These are phyloP conservation scores for Rhynchosporium secalis DNA, from an alignment of 2,329 filamentous ascomycete genomes.

Conservation along the genomic window DNA sequence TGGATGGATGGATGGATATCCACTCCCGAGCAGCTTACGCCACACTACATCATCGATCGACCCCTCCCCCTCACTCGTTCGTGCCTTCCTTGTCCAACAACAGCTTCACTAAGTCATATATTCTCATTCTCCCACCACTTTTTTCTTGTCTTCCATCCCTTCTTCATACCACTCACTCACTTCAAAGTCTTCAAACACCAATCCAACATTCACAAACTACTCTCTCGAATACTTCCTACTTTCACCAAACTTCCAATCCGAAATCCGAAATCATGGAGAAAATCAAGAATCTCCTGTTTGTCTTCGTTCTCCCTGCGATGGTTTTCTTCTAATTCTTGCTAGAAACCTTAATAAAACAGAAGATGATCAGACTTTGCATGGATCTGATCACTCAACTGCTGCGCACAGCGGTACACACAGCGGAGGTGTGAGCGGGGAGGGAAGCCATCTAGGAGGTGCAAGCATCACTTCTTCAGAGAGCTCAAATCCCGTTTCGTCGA, in stretches of 20 bases:
- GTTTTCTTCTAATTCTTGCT: not conserved
- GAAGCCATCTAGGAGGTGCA: constrained; percentile 20
- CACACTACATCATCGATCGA: constrained; percentile 24
- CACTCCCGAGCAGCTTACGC: constrained; percentile 19
- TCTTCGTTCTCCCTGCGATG: not conserved
- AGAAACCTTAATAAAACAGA: constrained; percentile 14
- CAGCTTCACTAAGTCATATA: not conserved
- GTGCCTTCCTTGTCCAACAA: constrained; percentile 1
- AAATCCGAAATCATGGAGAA: constrained; percentile 36
- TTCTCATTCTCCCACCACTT: not conserved
- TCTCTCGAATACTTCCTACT: not conserved
- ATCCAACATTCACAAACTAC: not conserved
- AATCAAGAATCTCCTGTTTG: constrained; percentile 40
- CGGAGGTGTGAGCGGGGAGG: constrained; percentile 19
- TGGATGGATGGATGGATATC: not conserved
- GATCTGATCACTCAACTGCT: constrained; percentile 21
- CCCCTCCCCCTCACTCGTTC: constrained; percentile 18
- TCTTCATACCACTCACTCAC: not conserved
- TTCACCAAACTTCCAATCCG: not conserved
- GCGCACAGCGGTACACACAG: constrained; percentile 3
- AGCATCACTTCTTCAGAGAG: constrained; percentile 8
- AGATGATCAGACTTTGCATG: constrained; percentile 36
- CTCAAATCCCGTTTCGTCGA: not conserved
- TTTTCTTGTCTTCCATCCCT: not conserved
- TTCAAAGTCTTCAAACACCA: not conserved